Evolutionary conservation across 306 rosid genomes (phyloP), one percentile per base, ranked within the genome.

Genomic region (Inga oerstediana): DNA sequence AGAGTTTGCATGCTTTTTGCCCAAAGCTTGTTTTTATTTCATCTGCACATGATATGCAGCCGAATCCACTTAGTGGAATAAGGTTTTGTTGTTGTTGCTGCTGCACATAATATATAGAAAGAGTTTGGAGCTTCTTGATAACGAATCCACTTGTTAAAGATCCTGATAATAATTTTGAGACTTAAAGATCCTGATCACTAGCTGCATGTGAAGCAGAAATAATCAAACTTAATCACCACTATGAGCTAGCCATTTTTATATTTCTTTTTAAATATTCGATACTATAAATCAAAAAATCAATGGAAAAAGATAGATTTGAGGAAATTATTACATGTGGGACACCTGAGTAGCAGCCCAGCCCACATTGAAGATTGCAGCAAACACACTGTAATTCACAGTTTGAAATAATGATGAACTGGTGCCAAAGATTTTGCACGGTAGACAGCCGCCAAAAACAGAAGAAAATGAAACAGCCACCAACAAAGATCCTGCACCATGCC

Each of bases 311-410:
- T 39, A 27, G 80, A 75, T 71, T 74, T 37, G 39, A 65, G 43
- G 34, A 86, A 80, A 86, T 80, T 59, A 91, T 88, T 89, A 96
- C 99, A 96, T 93, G 91, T 96, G 99, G 7, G 98, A 91, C 82
- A 96, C 99, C 89, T 95, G 98, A 79, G 97, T 90, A 71, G 98
- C 98, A 85, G 98, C 99, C 99, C 99, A 95, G 66, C 99, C 99
- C 20, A 95, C 73, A 71, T 95, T 95, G 84, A 93, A 95, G 84
- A 95, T 92, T 72, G 98, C 97, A 8, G 99, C 99, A 88, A 95
- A 93, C 45, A 87, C 41, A 76, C 98, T 93, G 87, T 95, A 95
- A 83, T 96, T 94, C 85, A 91, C 86, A 79, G 97, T 95, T 92
- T 77, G 85, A 76, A 92, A 83, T 41, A 84, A 73, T 49, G 85